Evolutionary conservation across 2,329 filamentous ascomycete species (phyloP), one percentile per base, ranked within the genome.

Genomic region (Graphilbum ipis-grandicollis): DNA sequence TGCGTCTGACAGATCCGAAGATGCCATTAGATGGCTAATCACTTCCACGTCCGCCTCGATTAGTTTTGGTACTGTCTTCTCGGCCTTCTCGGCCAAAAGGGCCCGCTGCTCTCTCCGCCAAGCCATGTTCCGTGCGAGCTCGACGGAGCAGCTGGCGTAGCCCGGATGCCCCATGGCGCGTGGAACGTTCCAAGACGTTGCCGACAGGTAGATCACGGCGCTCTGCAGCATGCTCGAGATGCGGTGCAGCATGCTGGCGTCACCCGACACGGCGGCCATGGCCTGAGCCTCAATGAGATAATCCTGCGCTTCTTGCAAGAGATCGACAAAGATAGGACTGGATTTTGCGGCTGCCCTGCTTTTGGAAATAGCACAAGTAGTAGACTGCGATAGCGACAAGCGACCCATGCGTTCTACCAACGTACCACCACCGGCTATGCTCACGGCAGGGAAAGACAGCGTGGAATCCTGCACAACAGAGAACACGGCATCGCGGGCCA

Each of bases 401-500:
- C 26, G 26, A 13, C 12, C 29, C n/a, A 31, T 31, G 5, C 15
- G 7, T 5, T 15, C 29, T 7, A 15, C 14, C 53, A 31, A 63
- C 57, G n/a, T n/a, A n/a, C 41, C 44, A 41, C 57, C 59, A 18
- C 14, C 19, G 19, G 41, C 38, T 42, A 56, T 50, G 19, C 59
- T 58, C 28, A 88, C 63, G 0, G 82, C 75, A 2, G 86, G 84
- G 41, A 88, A 79, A 0, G 85, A 92, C 19, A 94, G 75, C 0
- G 85, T 93, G 1, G 90, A 94, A 48, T 98, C 90, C 33, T 88
- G 82, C 14, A 96, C 68, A 9, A 88, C 80, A 15, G 83, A 92
- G 53, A 88, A 92, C 4, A 90, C 79, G 3, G 86, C 77, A 54
- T 93, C 82, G 5, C 70, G 68, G 12, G 75, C 68, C 62, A 93